A percentile compares a stretch with the other conserved stretches of the same genome.
These are phyloP conservation scores for Haplosporangium sp. DNA, from an alignment of 371 early-diverging fungal genomes.

Conservation along the genomic window DNA sequence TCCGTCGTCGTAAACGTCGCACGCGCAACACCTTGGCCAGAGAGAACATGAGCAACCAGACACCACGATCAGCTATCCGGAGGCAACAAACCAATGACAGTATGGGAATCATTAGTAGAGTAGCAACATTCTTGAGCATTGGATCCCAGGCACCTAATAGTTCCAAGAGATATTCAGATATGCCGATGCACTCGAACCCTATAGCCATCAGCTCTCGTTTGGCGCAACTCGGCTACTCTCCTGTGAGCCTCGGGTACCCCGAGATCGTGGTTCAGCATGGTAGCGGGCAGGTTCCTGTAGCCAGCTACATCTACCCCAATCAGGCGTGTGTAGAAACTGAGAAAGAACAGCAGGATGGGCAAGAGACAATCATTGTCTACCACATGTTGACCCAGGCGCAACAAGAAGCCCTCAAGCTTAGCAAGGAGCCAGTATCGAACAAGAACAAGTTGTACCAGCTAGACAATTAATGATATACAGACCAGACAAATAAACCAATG, in stretches of 20 bases:
- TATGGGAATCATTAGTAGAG: slow-evolving; percentile 19
- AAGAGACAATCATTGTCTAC: slow-evolving; percentile 44
- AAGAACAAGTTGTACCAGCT: slow-evolving; percentile 33
- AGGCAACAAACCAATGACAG: slow-evolving; percentile 12
- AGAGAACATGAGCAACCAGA: slow-evolving; percentile 38
- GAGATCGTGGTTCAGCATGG: slow-evolving; percentile 47
- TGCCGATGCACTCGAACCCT: slow-evolving; percentile 43
- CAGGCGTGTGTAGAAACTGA: slow-evolving; percentile 55
- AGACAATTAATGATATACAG: slow-evolving; percentile 12
- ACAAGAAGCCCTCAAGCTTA: slow-evolving; percentile 49
- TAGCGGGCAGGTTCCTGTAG: slow-evolving; percentile 40
- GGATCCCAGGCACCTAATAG: slow-evolving; percentile 9
- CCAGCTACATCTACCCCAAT: slow-evolving; percentile 51
- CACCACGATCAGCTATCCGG: slow-evolving; percentile 36
- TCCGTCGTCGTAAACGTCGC: slow-evolving; percentile 40
- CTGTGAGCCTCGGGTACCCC: slow-evolving; percentile 45
- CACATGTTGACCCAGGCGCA: slow-evolving; percentile 49
- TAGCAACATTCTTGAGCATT: slow-evolving; percentile 15
- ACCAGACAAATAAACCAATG: not conserved
- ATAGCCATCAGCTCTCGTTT: slow-evolving; percentile 34
- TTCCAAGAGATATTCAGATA: slow-evolving; percentile 44
- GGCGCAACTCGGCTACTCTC: slow-evolving; percentile 48
- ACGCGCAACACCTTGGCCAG: slow-evolving; percentile 46
- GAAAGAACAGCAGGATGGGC: slow-evolving; percentile 36
- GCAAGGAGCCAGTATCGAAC: slow-evolving; percentile 19